These are phyloP conservation scores for Fonsecaea erecta DNA, from an alignment of 2,329 filamentous ascomycete species.

Conservation along the genomic window DNA sequence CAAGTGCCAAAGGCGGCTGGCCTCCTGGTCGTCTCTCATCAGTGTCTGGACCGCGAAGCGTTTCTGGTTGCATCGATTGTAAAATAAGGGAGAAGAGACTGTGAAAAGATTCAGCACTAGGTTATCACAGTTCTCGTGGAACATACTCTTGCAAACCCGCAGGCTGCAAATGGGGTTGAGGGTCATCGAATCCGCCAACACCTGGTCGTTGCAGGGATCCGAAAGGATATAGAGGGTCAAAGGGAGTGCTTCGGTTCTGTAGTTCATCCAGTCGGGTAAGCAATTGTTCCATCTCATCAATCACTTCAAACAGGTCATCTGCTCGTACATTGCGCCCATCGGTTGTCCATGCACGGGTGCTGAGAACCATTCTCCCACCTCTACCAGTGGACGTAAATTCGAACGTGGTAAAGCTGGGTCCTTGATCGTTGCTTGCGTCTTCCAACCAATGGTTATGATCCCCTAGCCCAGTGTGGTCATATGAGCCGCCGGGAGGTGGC, in stretches of 20 bases:
- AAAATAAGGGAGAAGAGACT: conserved; percentile 36
- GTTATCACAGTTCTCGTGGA: neutral
- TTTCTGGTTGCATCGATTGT: conserved; percentile 28
- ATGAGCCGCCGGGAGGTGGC: conserved; percentile 39
- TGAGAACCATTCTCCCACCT: conserved; percentile 34
- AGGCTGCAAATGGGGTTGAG: conserved; percentile 13
- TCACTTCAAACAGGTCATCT: conserved; percentile 6
- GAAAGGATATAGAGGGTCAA: conserved; percentile 15
- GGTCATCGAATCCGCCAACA: neutral
- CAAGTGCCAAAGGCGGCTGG: conserved; percentile 46
- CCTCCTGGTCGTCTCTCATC: conserved; percentile 10
- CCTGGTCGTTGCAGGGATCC: conserved; percentile 3
- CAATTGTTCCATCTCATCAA: conserved; percentile 14
- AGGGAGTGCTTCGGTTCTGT: conserved; percentile 18
- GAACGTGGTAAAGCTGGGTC: conserved; percentile 36
- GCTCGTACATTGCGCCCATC: conserved; percentile 19
- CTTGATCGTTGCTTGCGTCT: conserved; percentile 52
- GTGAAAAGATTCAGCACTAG: neutral
- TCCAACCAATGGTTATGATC: conserved; percentile 55
- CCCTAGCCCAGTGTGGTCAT: conserved; percentile 27
- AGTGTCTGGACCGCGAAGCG: conserved; percentile 5
- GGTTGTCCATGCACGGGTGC: conserved; percentile 29
- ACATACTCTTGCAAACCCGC: conserved; percentile 34
- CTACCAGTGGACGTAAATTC: conserved; percentile 34
- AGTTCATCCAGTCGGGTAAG: conserved; percentile 14